Evolutionary conservation across 148 eudicot species (phyloP).

Genomic region (Persicaria tinctoria): DNA sequence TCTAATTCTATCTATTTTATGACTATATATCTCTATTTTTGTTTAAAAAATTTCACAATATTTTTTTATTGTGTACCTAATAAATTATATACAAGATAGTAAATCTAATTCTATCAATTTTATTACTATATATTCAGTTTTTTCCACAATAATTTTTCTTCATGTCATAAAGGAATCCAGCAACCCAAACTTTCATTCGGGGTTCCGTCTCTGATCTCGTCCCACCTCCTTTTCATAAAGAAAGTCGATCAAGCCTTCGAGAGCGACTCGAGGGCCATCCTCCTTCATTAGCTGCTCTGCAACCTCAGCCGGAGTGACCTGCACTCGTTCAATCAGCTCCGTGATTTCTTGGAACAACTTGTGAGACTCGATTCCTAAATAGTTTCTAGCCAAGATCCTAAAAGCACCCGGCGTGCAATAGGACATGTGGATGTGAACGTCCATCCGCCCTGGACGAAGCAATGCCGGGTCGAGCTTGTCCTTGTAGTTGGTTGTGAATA

Average conservation of each 20-base stretch:
- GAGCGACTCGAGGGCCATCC: slow-evolving; percentile 13
- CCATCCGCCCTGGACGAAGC: slow-evolving; percentile 47
- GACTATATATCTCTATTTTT: no score
- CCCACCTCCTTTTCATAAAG: slow-evolving; percentile 9
- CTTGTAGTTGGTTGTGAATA: slow-evolving; percentile 45
- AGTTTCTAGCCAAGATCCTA: slow-evolving; percentile 32
- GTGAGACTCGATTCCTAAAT: slow-evolving; percentile 33
- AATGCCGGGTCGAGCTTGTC: slow-evolving; percentile 43
- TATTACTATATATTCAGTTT: no score
- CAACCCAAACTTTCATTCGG: no score
- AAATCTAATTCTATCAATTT: no score
- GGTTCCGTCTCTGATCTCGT: no score
- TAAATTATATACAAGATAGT: no score
- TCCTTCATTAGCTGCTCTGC: slow-evolving; percentile 23
- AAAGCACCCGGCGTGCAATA: slow-evolving; percentile 38
- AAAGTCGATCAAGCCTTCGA: slow-evolving; percentile 15
- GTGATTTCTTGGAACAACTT: slow-evolving; percentile 29
- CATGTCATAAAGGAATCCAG: no score
- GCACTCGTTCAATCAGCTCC: slow-evolving; percentile 15
- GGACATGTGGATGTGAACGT: slow-evolving; percentile 50
- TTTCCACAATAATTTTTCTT: no score
- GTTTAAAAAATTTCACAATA: no score
- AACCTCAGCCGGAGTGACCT: slow-evolving; percentile 30
- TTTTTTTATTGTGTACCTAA: no score
- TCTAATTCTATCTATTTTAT: no score